A percentile compares a stretch with the other conserved stretches of the same genome.
phyloP scores from a whole-genome alignment of 2,329 filamentous ascomycete species.

The Pseudogymnoascus sp. region DNA sequence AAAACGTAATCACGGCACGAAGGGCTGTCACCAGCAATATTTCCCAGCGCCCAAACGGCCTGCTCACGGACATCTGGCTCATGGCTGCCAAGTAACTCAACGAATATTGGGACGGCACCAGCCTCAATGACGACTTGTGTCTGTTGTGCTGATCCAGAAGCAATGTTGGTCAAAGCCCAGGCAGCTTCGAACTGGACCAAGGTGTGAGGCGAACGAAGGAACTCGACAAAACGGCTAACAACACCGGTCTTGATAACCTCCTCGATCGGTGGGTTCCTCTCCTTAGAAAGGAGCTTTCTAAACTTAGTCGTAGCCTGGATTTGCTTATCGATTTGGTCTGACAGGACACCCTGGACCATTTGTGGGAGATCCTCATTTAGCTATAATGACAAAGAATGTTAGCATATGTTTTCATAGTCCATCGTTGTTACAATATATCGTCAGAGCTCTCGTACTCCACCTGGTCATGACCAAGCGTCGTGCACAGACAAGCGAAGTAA shows the following conservation, averaged over 20 bases:
- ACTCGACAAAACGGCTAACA: slow-evolving; percentile 94
- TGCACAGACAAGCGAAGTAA: slow-evolving; percentile 6
- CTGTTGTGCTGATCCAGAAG: slow-evolving; percentile 91
- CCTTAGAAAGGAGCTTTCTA: slow-evolving; percentile 94
- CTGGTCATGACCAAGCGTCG: not conserved
- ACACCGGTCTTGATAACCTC: slow-evolving; percentile 99
- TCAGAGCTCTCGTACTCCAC: not conserved
- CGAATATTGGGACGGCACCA: slow-evolving; percentile 95
- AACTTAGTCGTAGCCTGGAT: slow-evolving; percentile 98
- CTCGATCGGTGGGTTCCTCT: slow-evolving; percentile 98
- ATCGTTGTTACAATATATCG: slow-evolving; percentile 8
- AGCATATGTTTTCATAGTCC: slow-evolving; percentile 5
- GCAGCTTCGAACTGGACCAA: slow-evolving; percentile 98
- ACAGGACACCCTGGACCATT: slow-evolving; percentile 98
- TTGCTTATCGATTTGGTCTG: slow-evolving; percentile 94
- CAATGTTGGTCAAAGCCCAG: slow-evolving; percentile 98
- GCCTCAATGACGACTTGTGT: slow-evolving; percentile 99
- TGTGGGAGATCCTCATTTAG: slow-evolving; percentile 95
- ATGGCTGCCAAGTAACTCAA: slow-evolving; percentile 88
- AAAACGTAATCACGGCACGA: slow-evolving; percentile 96
- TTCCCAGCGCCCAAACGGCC: slow-evolving; percentile 95
- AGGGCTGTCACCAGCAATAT: slow-evolving; percentile 97
- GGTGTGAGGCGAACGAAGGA: slow-evolving; percentile 93
- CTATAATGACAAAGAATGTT: slow-evolving; percentile 39
- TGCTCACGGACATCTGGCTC: slow-evolving; percentile 98